Percentiles rank a stretch among this genome's conserved stretches.
Conservation (phyloP, 306 rosid species). For the Castanospermum australe region DNA sequence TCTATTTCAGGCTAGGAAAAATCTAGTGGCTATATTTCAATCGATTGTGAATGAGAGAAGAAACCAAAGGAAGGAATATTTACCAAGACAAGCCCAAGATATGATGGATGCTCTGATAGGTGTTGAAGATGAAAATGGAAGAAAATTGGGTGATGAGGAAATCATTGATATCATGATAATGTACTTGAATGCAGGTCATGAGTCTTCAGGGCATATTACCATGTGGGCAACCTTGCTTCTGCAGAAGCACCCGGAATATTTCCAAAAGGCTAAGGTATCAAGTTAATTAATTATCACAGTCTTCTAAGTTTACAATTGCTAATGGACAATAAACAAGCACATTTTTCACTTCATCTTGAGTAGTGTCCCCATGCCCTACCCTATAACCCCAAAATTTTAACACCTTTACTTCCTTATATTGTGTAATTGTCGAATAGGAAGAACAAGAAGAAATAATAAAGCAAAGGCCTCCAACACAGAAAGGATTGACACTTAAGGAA, state of each 20-base stretch:
- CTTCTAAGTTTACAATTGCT: not conserved
- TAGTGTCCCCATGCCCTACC: not conserved
- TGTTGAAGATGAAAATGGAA: constrained; percentile 75
- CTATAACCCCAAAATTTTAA: not conserved
- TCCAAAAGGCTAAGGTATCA: constrained; percentile 73
- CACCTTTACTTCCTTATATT: not conserved
- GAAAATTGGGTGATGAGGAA: constrained; percentile 59
- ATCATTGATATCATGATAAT: constrained; percentile 77
- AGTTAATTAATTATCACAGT: not conserved
- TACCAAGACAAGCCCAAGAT: constrained; percentile 41
- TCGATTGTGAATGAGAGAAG: constrained; percentile 64
- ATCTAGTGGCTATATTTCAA: constrained; percentile 61
- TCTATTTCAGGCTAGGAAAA: constrained; percentile 67
- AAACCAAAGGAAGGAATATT: constrained; percentile 23
- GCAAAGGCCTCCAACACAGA: constrained; percentile 67
- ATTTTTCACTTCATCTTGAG: not conserved
- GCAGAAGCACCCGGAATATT: constrained; percentile 56
- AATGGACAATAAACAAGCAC: not conserved
- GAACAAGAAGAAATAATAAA: constrained; percentile 74
- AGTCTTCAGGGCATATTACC: constrained; percentile 86
- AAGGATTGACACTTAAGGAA: constrained; percentile 65
- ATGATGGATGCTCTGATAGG: constrained; percentile 90
- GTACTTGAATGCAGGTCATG: constrained; percentile 97
- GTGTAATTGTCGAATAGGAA: constrained; percentile 40
- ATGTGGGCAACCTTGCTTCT: constrained; percentile 79